Conservation (phyloP, 495 filamentous ascomycete species). For the Neurospora sp. region DNA sequence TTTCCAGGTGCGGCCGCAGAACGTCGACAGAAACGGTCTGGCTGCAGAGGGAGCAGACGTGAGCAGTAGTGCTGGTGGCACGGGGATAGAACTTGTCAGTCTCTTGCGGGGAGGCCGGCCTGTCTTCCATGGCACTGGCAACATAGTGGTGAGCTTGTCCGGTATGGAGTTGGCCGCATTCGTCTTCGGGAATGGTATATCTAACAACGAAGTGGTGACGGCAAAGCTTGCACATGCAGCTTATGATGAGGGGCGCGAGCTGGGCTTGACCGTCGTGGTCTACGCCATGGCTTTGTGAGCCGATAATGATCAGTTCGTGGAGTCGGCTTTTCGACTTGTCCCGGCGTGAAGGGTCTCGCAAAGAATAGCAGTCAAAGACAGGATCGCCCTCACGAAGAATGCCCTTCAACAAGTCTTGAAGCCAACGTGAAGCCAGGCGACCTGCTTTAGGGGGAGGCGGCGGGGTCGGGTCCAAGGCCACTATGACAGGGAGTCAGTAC, state of each 20-base stretch:
- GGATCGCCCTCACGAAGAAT: background rate
- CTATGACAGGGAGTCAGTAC: background rate
- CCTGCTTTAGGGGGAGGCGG: constrained; percentile 4
- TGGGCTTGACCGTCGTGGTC: constrained; percentile 6
- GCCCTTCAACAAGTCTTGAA: constrained; percentile 17
- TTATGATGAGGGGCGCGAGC: constrained; percentile 4
- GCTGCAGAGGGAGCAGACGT: constrained; percentile 46
- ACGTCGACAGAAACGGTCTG: constrained; percentile 32
- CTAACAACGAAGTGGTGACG: constrained; percentile 24
- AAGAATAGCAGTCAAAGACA: constrained; percentile 2
- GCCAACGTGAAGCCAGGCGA: constrained; percentile 13
- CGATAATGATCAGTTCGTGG: constrained; percentile 17
- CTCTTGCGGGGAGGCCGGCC: background rate
- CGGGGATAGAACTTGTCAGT: constrained; percentile 19
- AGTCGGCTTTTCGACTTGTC: background rate
- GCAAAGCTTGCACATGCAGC: constrained; percentile 22
- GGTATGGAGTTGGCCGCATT: constrained; percentile 3
- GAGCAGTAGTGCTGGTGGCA: constrained; percentile 17
- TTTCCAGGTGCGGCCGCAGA: constrained; percentile 40
- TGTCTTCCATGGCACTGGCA: background rate
- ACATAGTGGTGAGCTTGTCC: background rate
- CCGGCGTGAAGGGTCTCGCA: constrained; percentile 7
- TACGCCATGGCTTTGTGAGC: constrained; percentile 12
- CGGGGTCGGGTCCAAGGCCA: background rate
- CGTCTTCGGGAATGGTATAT: constrained; percentile 2